phyloP scores from a whole-genome alignment of 176 grass and related monocot species.

The Saccharum officinarum region DNA sequence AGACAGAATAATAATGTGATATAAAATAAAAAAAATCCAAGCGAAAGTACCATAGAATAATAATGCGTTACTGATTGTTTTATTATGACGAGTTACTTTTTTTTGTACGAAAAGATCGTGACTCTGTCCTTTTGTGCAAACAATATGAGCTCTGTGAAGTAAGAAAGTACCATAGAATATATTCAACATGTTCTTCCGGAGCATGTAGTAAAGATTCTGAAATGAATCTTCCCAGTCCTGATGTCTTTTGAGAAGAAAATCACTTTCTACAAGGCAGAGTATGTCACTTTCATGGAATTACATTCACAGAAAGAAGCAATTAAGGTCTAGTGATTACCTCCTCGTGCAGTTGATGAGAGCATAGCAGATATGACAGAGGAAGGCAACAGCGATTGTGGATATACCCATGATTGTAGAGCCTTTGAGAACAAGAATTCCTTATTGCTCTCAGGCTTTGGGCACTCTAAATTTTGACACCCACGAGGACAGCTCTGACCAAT shows the following conservation, averaged over 20 bases:
- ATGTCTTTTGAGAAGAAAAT: slow-evolving; percentile 72
- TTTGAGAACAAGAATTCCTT: slow-evolving; percentile 58
- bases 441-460: slow-evolving; percentile 16
- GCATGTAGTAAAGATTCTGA: slow-evolving; percentile 81
- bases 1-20: slow-evolving; percentile 18
- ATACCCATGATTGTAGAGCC: slow-evolving; percentile 85
- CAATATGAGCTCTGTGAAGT: not conserved
- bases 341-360: slow-evolving; percentile 64
- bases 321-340: slow-evolving; percentile 58
- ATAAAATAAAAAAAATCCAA: not conserved
- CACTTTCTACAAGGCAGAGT: slow-evolving; percentile 51
- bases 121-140: not conserved
- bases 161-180: slow-evolving; percentile 88
- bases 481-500: slow-evolving; percentile 38
- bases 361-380: slow-evolving; percentile 65
- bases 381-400: slow-evolving; percentile 73
- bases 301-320: not conserved
- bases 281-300: not conserved
- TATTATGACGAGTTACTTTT: not conserved
- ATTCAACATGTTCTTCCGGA: slow-evolving; percentile 74
- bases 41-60: too few species aligned
- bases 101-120: not conserved
- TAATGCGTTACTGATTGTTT: too few species aligned
- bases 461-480: slow-evolving; percentile 41
- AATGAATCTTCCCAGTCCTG: slow-evolving; percentile 90